Conservation (phyloP, 148 eudicot genomes). For the Rhododendron ferrugineum region DNA sequence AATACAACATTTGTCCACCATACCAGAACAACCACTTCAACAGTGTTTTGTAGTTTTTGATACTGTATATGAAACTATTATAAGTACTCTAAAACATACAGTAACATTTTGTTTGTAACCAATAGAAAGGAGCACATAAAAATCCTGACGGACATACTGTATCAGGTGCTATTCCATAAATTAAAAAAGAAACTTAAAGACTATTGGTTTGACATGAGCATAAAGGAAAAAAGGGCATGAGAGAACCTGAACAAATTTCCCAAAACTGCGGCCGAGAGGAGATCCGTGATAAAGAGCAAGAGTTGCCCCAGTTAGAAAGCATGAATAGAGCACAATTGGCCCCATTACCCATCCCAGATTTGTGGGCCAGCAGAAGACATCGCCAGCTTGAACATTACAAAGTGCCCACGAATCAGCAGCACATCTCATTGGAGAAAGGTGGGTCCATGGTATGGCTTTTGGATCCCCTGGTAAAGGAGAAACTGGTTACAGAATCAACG, state of each 20-base stretch:
- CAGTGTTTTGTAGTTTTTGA: not conserved
- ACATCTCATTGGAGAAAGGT: constrained; percentile 76
- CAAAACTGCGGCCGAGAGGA: constrained; percentile 82
- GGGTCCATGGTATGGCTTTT: constrained; percentile 98
- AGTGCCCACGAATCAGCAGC: constrained; percentile 86
- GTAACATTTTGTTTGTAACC: not conserved
- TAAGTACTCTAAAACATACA: not conserved
- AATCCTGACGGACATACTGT: not conserved
- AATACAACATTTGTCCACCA: not conserved
- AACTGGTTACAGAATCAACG: not conserved
- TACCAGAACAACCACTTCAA: not conserved
- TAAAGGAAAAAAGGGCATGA: not conserved
- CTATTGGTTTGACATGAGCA: not conserved
- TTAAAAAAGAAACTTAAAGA: not conserved
- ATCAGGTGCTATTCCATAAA: not conserved
- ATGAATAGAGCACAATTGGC: constrained; percentile 63
- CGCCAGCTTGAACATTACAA: constrained; percentile 54
- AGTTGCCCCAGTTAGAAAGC: constrained; percentile 74
- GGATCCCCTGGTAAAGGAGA: constrained; percentile 64
- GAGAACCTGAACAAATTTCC: constrained; percentile 84
- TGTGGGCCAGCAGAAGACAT: constrained; percentile 88
- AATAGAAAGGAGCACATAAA: not conserved
- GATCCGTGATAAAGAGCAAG: constrained; percentile 97
- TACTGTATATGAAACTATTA: not conserved
- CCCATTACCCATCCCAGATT: constrained; percentile 99